These are phyloP conservation scores for Hydrangea macrophylla DNA, from an alignment of 148 eudicot species.

Conservation along the genomic window DNA sequence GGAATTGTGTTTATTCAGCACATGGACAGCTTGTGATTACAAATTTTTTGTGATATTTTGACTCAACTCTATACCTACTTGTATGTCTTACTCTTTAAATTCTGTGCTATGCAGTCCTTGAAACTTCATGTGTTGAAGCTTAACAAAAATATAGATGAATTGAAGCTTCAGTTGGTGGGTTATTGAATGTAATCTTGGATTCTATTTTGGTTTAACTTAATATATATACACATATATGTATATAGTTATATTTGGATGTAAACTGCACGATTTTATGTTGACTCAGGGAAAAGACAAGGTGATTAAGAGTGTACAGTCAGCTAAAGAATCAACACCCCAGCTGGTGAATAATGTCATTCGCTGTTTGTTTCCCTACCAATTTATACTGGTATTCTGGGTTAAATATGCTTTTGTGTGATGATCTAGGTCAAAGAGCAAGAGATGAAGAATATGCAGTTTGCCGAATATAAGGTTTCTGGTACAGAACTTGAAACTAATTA, in stretches of 20 bases:
- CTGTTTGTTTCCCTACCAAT: background rate
- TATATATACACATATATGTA: background rate
- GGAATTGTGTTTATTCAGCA: background rate
- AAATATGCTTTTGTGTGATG: constrained; percentile 3
- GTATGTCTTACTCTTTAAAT: constrained; percentile 5
- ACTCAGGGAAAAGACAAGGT: constrained; percentile 58
- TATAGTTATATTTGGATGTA: background rate
- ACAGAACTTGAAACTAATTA: constrained; percentile 6
- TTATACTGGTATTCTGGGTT: background rate
- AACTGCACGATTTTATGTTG: constrained; percentile 17
- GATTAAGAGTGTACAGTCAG: constrained; percentile 26
- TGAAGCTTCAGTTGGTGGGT: constrained; percentile 70
- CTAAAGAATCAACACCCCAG: constrained; percentile 28
- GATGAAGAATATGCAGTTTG: background rate
- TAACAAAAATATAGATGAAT: constrained; percentile 47
- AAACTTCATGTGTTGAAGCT: constrained; percentile 90
- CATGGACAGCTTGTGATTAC: background rate
- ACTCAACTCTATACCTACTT: background rate
- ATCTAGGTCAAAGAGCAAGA: constrained; percentile 21
- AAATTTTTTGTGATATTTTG: background rate
- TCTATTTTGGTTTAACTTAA: too few relatives aligned
- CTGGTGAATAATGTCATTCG: constrained; percentile 32
- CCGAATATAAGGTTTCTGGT: constrained; percentile 7
- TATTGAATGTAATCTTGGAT: constrained; percentile 16
- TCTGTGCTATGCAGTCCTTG: constrained; percentile 70